phyloP scores from a whole-genome alignment of 139 green algal genomes.

The Closterium sp. region DNA sequence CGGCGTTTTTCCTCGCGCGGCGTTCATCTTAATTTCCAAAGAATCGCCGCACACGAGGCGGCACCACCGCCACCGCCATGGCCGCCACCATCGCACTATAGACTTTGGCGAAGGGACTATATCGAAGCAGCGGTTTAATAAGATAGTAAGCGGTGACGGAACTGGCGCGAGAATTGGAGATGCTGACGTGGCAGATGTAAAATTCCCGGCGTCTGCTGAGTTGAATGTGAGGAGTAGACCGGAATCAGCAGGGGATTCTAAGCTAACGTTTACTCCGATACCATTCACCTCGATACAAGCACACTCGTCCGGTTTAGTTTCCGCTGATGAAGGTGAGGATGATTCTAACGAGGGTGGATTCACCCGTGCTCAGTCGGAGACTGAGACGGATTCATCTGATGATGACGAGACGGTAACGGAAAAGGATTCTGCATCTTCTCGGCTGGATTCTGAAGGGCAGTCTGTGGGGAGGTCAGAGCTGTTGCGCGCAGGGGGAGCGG shows the following conservation, averaged over 20 bases:
- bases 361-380: not conserved
- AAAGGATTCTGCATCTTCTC: not conserved
- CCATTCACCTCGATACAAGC: too few relatives aligned
- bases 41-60: not conserved
- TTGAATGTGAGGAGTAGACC: too few relatives aligned
- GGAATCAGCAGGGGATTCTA: too few relatives aligned
- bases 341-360: too few relatives aligned
- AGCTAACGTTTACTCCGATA: too few relatives aligned
- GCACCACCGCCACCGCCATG: not conserved
- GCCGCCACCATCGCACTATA: not conserved
- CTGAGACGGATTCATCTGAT: not conserved
- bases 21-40: not conserved
- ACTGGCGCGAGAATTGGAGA: not conserved
- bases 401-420: not conserved
- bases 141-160: not conserved
- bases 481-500: not conserved
- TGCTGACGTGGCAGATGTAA: not conserved
- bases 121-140: not conserved
- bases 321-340: too few relatives aligned
- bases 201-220: not conserved
- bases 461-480: not conserved
- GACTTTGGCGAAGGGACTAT: not conserved
- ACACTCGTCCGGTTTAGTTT: too few relatives aligned
- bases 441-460: not conserved
- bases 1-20: not conserved